Evolutionary conservation across 192 early-diverging fungal species (phyloP).

Genomic region (Chytriomyces sp.): DNA sequence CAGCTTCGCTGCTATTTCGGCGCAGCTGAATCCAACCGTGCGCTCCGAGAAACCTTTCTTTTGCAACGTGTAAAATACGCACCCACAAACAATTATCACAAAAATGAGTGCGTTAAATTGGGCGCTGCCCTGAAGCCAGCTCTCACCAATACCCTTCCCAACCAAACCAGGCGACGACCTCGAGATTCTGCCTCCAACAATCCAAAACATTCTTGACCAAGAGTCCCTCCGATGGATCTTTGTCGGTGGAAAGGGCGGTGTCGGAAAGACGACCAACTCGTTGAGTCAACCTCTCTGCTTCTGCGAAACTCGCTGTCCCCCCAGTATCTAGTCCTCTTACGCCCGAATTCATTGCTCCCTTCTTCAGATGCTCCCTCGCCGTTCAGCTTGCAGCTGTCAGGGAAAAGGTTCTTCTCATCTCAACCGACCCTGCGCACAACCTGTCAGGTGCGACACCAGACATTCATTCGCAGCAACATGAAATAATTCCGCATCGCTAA

Average conservation of each 20-base stretch:
- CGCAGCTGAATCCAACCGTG: no score
- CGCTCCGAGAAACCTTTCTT: no score
- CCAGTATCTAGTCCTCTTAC: no score
- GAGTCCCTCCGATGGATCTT: slow-evolving; percentile 97
- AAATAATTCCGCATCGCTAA: background rate
- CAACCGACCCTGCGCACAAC: slow-evolving; percentile 99
- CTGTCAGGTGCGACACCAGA: slow-evolving; percentile 65
- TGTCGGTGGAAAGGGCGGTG: slow-evolving; percentile 99
- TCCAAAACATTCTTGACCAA: slow-evolving; percentile 97
- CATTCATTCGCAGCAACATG: background rate
- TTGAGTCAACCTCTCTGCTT: background rate
- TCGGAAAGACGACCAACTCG: slow-evolving; percentile 84
- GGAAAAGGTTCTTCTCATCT: slow-evolving; percentile 94
- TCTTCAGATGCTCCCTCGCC: slow-evolving; percentile 80
- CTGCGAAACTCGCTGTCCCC: slow-evolving; percentile 43
- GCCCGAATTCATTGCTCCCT: background rate
- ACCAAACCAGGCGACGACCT: background rate
- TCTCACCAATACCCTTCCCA: no score
- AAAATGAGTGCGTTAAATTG: no score
- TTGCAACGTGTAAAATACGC: no score
- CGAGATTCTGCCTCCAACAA: slow-evolving; percentile 69
- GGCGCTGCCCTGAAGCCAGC: no score
- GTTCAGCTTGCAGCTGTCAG: slow-evolving; percentile 88
- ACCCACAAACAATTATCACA: no score
- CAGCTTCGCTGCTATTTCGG: no score